phyloP scores from a whole-genome alignment of 2,329 filamentous ascomycete species.

The Microsporum audouinii region DNA sequence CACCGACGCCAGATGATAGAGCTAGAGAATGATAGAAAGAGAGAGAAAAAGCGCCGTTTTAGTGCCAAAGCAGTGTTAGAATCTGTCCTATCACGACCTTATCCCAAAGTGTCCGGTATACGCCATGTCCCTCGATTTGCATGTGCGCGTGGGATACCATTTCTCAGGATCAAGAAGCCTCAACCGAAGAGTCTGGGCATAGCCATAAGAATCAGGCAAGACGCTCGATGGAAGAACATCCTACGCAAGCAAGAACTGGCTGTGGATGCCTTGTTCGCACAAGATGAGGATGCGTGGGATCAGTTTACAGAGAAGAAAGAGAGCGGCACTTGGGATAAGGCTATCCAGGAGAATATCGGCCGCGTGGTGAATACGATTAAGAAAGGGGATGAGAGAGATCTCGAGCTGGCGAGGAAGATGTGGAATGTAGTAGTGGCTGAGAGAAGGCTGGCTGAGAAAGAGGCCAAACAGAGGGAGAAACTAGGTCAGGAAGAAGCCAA shows the following conservation, averaged over 20 bases:
- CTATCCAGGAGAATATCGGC: neutral
- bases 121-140: constrained; percentile 33
- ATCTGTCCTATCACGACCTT: constrained; percentile 28
- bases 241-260: constrained; percentile 24
- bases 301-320: constrained; percentile 17
- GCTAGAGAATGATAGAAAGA: neutral
- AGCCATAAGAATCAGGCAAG: constrained; percentile 27
- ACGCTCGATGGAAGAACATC: constrained; percentile 26
- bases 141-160: constrained; percentile 32
- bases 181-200: constrained; percentile 31
- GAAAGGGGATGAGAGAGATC: constrained; percentile 21
- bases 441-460: constrained; percentile 25
- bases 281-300: constrained; percentile 35
- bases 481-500: neutral
- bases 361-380: constrained; percentile 11
- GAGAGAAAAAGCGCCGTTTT: neutral
- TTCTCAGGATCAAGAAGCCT: constrained; percentile 36
- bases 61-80: constrained; percentile 6
- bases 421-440: constrained; percentile 33
- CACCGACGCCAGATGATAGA: neutral
- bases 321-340: constrained; percentile 18
- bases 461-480: constrained; percentile 16
- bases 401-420: constrained; percentile 25
- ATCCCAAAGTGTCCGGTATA: constrained; percentile 24
- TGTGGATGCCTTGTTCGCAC: constrained; percentile 23